Base-by-base conservation (phyloP, 495 filamentous ascomycete genomes). In the Thozetella sp. region DNA sequence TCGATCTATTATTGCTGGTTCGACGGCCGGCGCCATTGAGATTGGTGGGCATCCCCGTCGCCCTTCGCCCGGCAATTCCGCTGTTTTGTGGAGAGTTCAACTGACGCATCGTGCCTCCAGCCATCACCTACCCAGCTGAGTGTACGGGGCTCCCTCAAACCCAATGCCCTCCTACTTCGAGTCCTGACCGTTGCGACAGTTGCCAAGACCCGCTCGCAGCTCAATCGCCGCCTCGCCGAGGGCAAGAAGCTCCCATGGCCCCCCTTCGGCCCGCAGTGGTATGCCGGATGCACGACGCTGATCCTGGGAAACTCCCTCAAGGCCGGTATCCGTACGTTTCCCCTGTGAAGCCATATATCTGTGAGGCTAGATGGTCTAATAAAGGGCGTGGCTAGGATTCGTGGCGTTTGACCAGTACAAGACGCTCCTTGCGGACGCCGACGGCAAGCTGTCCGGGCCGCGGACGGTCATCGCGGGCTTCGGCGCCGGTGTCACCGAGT, bases 121-220 rank as follows among this genome's bases (percentile, higher is more conserved):
- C 93, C 58, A 97, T 99, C 66, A 97, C 95, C 57, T 99, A 99
- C 77, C 95, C 95, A 51, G 94, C 94, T 65, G 95, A 99, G 75
- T 99, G 90, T 93, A 84, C 65, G 80, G 67, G 48, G 12, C 24
- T 15, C 25, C 43, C 25, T 22, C 23, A 22, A 25, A 1, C 27
- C 54, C 53, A 59, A 60, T 63, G 51, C 23, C 30, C 37, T 54
- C 45, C n/a, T 23, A 19, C 22, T 24, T n/a, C 15, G 22, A 13
- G 37, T 50, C 17, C 65, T 66, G 54, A 70, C 67, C 22, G 22
- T 53, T 22, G 12, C 53, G 23, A 64, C 51, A 72, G 90, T 98
- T 74, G 95, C 94, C 58, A 99, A 99, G 76, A 99, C 95, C 50
- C 82, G 95, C 56, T 90, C 90, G 55, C 95, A 99, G 73, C 89